Base-by-base conservation (phyloP, 2,329 filamentous ascomycete genomes). In the Alternaria solani region DNA sequence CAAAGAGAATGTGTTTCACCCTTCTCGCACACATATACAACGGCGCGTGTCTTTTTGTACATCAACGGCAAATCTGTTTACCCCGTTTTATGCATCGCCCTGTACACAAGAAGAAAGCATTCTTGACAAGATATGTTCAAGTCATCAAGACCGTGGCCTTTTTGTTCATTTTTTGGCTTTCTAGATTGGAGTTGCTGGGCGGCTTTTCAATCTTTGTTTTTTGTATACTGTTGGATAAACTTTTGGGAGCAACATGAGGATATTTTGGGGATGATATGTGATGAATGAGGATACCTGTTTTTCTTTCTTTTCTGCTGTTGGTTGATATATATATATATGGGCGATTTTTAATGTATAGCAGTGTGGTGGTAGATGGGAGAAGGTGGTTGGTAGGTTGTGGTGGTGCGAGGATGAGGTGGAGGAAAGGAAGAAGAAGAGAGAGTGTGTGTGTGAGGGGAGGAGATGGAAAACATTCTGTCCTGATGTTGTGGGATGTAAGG, bases 31-130 rank as follows among this genome's bases (percentile, higher is more conserved):
- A 65, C 67, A 61, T 23, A 23, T 23, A 23, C 20, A 64, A 63
- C 39, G 20, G 39, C 39, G 39, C 12, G 39, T 42, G 20, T 23
- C 20, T 20, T 8, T 25, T 20, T 42, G 39, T 25, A 42, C 25
- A 42, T 42, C 39, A 42, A 25, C 20, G 39, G 39, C 65, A 64
- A 64, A 23, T 68, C 51, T 66, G 51, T 60, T 57, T 36, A 36
- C 62, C 62, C 62, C 20, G 20, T 55, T 62, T 52, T 59, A 59
- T 69, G 64, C 68, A 70, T 68, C 55, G 58, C 61, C 61, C 61
- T 68, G 67, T 71, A 71, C 52, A 65, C 2, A 23, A 23, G 20
- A 23, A 23, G 20, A 23, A 62, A 68, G 57, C 41, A 51, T 60
- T 32, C 32, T 51, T 32, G 32, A 28, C 53, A 42, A 55, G 30